Evolutionary conservation across 2,329 filamentous ascomycete genomes (phyloP), one percentile per base, ranked within the genome.

Genomic region (Nemania diffusa): DNA sequence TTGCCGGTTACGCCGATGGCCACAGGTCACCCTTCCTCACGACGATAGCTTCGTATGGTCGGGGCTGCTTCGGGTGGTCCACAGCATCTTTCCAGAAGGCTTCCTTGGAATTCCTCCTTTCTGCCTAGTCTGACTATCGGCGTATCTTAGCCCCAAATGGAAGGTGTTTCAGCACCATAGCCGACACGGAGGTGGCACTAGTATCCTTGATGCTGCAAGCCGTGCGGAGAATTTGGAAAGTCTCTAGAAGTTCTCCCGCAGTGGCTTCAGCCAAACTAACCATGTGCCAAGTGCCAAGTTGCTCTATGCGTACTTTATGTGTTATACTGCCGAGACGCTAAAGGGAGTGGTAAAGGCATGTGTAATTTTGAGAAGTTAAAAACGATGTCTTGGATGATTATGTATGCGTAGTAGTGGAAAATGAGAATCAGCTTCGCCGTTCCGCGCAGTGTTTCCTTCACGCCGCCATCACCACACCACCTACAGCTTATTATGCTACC

Each of bases 71-170:
- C 44, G 20, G 20, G 22, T 52, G 48, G 22, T 26, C 51, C 51
- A 7, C 13, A 32, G 34, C 44, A 29, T 24, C 26, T 52, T 69
- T 69, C 67, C 52, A 68, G 67, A 69, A 69, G 53, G 22, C 52
- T 69, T 69, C 67, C 56, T 64, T 53, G 15, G 55, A n/a, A 59
- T 69, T 69, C 42, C 67, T 65, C 32, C 57, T 60, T 65, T 60
- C 46, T 32, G 57, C 56, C 53, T 69, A 69, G 61, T 20, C 44
- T 6, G 26, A 6, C 42, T 26, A 37, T 29, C 42, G 52, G 57
- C 48, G 29, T 11, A 32, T 40, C 29, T 26, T 64, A 48, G 34
- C 63, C 59, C 5, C 15, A 63, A 62, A 26, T 7, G 56, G 67
- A 64, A 69, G 64, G 67, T 69, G 56, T 48, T 57, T 48, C 17